Evolutionary conservation across 108 stramenopile species (phyloP), one percentile per base, ranked within the genome.

Genomic region (Pseudonitzschia pungens): DNA sequence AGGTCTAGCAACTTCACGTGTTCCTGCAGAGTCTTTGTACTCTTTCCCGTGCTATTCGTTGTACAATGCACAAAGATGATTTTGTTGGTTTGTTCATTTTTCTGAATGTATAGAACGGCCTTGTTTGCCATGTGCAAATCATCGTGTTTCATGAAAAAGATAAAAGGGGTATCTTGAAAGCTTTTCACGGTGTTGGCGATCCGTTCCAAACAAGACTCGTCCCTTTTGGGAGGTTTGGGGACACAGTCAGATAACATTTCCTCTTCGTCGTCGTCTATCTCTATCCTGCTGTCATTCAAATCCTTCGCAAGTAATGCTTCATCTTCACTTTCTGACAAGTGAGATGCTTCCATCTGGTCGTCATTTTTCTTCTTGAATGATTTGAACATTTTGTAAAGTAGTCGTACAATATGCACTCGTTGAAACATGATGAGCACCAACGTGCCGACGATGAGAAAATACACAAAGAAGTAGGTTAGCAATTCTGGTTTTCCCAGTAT

Each of bases 61-160:
- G 74, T 58, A 54, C 77, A 75, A 68, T 85, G 84, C 9, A 81
- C 81, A 31, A 85, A 69, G 45, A 85, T 69, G 28, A 85, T 71
- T 51, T 73, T 72, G 75, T 67, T 73, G 48, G 81, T 81, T 76
- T 86, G 79, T 57, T 86, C 85, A 54, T 86, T 86, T 10, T 74
- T 53, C 45, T 74, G 79, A 62, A 89, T 86, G 71, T 90, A 90
- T 4, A 90, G 73, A 15, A 90, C 68, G 15, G 87, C 87, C 76
- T 90, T 90, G 79, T 90, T 90, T 43, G 87, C 52, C 68, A 83
- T 72, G 73, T 85, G 82, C 27, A 86, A 59, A 65, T 90, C 87
- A 40, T 82, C 81, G 44, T 81, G 68, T 76, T 89, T 89, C 69
- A 74, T 73, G 71, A 84, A 89, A 71, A 87, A 89, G 27, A 89